Evolutionary conservation across 805 yeast genomes (phyloP), one percentile per base, ranked within the genome.

Genomic region (Kluyveromyces nonfermentans): DNA sequence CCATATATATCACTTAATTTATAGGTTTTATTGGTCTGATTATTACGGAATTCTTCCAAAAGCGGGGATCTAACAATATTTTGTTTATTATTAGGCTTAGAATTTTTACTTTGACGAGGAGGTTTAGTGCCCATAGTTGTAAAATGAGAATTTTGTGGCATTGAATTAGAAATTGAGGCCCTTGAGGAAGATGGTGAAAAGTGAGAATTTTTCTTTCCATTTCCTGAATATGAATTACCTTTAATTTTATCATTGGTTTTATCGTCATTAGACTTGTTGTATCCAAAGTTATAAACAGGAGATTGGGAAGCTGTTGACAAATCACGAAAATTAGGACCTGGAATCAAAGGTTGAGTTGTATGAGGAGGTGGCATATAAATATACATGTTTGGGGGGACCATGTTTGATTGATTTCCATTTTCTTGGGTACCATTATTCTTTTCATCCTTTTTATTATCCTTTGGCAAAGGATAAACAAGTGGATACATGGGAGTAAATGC

Each of bases 41-140:
- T 81, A 46, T 78, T 50, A 42, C 96, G 76, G 50, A 90, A 85
- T 56, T 86, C 94, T 59, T 89, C 97, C 46, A 90, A 66, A 34
- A 87, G 65, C 9, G 95, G 89, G 2, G 88, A 81, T 53, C 94
- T 70, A 50, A 80, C 77, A 46, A 81, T 80, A 51, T 74, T 82
- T 35, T 64, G 67, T 7, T 52, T 50, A 22, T 53, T 52, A 32
- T 51, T 48, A 9, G 43, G 35, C 33, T 42, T 41, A 37, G 41
- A 49, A 22, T 46, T 49, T 36, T 46, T 50, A 19, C 34, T 41
- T 31, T 44, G 43, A 10, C 45, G 40, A 5, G 35, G 30, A 21
- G 40, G 40, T 22, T 42, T 36, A 17, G 19, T 21, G 10, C 33
- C 33, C 17, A 15, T 16, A 21, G 15, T 34, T n/a, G 19, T 37